Base-by-base conservation (phyloP, 352 stramenopile species). In the Blastocystis sp. region DNA sequence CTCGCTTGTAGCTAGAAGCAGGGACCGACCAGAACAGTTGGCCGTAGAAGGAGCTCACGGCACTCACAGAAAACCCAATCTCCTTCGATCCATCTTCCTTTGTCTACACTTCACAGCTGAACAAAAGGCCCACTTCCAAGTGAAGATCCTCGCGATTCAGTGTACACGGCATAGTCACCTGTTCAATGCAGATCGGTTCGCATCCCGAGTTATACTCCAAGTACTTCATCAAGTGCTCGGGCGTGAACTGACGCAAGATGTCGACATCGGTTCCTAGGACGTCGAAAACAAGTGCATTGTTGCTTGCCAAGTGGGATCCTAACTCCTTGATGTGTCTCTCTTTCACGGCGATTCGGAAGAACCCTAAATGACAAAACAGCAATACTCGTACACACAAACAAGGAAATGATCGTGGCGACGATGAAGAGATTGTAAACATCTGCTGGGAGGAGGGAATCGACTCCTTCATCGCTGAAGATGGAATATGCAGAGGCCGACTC, bases 341-440 rank as follows among this genome's bases (percentile, higher is more conserved):
- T 38, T 64, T 81, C 69, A 81, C 24, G 1, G 69, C 69, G n/a
- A 81, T 81, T 40, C 48, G 46, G 38, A 81, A 81, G 44, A 81
- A 81, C 69, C 69, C 69, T 81, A 65, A 64, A 2, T 63, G 7
- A 81, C 34, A n/a, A 8, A 0, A 4, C 9, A 29, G 32, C 49
- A 65, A 8, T 40, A 38, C 27, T 18, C 32, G 0, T 49, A 81
- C 69, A 81, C 16, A 81, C 56, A 81, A 81, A 81, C 11, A 81
- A 24, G 34, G 42, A 65, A 38, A 65, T 9, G 40, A 81, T 81
- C 9, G 69, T 81, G 27, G 69, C 69, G n/a, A 81, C 69, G 29
- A 81, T 81, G 51, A 81, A 81, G 14, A 81, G 53, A 64, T 81
- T 81, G 16, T 81, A 81, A 9, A 81, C 69, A 18, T 81, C 69